Percentiles rank a stretch among this genome's conserved stretches.
phyloP scores from a whole-genome alignment of 768 basidiomycete genomes.

The Naganishia onofrii region DNA sequence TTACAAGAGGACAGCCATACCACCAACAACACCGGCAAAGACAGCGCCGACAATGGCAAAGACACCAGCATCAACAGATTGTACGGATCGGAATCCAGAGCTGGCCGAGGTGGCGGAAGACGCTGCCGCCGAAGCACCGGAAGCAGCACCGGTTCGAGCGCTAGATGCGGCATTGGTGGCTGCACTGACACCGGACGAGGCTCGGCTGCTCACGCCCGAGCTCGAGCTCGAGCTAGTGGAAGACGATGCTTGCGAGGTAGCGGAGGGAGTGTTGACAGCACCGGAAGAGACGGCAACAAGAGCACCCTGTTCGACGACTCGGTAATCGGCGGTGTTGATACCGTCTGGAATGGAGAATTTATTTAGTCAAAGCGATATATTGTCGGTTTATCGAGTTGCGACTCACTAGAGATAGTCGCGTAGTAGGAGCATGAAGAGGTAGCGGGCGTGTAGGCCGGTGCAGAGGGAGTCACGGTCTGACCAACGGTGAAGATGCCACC shows the following conservation, averaged over 20 bases:
- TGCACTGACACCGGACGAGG: constrained; percentile 21
- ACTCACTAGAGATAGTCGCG: constrained; percentile 40
- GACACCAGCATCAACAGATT: constrained; percentile 1
- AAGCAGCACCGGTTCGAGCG: constrained; percentile 27
- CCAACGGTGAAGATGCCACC: constrained; percentile 50
- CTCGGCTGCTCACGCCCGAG: constrained; percentile 4
- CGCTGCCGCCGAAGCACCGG: constrained; percentile 30
- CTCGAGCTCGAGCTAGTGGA: constrained; percentile 34
- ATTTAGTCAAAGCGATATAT: background rate
- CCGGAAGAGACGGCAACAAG: constrained; percentile 61
- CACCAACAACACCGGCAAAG: constrained; percentile 27
- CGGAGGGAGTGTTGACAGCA: constrained; percentile 58
- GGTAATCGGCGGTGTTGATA: constrained; percentile 38
- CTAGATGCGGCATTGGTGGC: constrained; percentile 31
- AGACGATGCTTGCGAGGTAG: constrained; percentile 41
- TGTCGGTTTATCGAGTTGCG: background rate
- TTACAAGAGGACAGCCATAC: constrained; percentile 27
- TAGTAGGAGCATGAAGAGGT: constrained; percentile 54
- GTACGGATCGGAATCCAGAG: constrained; percentile 1
- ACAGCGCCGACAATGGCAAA: constrained; percentile 16
- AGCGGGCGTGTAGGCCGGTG: constrained; percentile 46
- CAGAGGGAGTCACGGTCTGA: constrained; percentile 50
- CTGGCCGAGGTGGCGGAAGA: constrained; percentile 32
- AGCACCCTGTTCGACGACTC: constrained; percentile 52
- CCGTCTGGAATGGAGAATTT: constrained; percentile 24